Evolutionary conservation across 2,329 filamentous ascomycete genomes (phyloP), one percentile per base, ranked within the genome.

Genomic region (Sporothrix protearum): DNA sequence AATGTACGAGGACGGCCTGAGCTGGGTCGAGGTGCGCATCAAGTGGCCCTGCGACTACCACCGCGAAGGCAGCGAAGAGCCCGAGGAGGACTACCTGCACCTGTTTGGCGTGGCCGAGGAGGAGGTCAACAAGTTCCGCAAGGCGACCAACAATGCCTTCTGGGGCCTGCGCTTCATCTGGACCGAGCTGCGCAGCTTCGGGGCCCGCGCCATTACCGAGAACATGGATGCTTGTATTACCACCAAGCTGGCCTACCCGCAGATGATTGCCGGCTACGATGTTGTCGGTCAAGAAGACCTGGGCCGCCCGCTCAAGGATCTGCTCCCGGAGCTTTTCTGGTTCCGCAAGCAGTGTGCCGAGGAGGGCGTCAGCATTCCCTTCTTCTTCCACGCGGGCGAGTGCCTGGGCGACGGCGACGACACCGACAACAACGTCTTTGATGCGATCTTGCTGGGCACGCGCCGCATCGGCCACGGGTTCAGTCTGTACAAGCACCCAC

Each of bases 361-460:
- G 77, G 90, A 93, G 77, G 88, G 87, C 2, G 87, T 97, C 49
- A 88, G 93, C 67, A 89, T 99, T 10, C 95, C 95, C 0, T 97
- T 97, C 83, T 97, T 97, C 84, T 96, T 98, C 83, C 94, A 97
- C 79, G 94, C 95, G 0, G 95, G 94, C 75, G 94, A 97, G 81
- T 93, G 89, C 45, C 87, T 97, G 0, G 93, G 93, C 30, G 82
- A 84, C 73, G 94, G 93, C 36, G 90, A 89, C 75, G 85, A 84
- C 25, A 91, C 91, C 0, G 94, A 97, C 77, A 77, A 82, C 73
- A 97, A 97, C 80, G 86, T 98, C 2, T 97, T 94, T 79, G 94
- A 97, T 79, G 94, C 94, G 0, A 86, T 98, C 16, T 83, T 97
- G 9, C 86, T 98, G 6, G 94, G 94, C 2, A 95, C 94, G 0